phyloP scores from a whole-genome alignment of 345 rosid genomes.

The Pistacia atlantica region DNA sequence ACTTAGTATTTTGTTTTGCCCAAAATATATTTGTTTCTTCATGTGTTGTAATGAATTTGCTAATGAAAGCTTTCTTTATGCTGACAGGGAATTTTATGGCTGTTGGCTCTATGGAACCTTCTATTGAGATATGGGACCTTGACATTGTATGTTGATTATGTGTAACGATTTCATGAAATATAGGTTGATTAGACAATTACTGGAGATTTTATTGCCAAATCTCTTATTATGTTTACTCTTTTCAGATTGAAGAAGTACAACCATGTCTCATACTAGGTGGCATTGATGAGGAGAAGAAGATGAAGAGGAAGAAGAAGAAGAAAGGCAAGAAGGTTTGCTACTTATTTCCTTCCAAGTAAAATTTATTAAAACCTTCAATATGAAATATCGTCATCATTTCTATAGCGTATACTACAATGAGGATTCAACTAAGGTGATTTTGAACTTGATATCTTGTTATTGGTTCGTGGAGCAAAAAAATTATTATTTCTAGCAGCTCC shows the following conservation, averaged over 20 bases:
- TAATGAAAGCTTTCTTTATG: slow-evolving; percentile 4
- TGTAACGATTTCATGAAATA: slow-evolving; percentile 7
- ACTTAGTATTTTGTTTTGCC: not conserved
- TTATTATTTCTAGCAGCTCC: not conserved
- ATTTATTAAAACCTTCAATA: not conserved
- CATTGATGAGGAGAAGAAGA: slow-evolving; percentile 45
- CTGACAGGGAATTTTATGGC: slow-evolving; percentile 89
- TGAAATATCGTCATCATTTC: not conserved
- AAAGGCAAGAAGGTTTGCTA: slow-evolving; percentile 60
- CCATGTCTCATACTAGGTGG: slow-evolving; percentile 82
- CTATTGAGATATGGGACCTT: slow-evolving; percentile 96
- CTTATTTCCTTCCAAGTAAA: slow-evolving; percentile 12
- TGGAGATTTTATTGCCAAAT: slow-evolving; percentile 15
- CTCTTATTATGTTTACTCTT: slow-evolving; percentile 25
- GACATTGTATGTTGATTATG: slow-evolving; percentile 63
- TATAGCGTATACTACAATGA: slow-evolving; percentile 20
- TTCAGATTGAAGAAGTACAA: slow-evolving; percentile 45
- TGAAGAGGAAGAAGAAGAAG: slow-evolving; percentile 58
- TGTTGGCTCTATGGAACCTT: slow-evolving; percentile 87
- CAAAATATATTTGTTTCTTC: not conserved
- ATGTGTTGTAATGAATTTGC: not conserved
- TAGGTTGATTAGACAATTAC: slow-evolving; percentile 9
- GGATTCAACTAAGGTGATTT: not conserved
- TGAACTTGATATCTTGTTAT: not conserved
- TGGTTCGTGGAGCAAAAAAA: slow-evolving; percentile 1